These are phyloP conservation scores for Leccinum angustisporum DNA, from an alignment of 1,284 basidiomycete genomes.

Conservation along the genomic window DNA sequence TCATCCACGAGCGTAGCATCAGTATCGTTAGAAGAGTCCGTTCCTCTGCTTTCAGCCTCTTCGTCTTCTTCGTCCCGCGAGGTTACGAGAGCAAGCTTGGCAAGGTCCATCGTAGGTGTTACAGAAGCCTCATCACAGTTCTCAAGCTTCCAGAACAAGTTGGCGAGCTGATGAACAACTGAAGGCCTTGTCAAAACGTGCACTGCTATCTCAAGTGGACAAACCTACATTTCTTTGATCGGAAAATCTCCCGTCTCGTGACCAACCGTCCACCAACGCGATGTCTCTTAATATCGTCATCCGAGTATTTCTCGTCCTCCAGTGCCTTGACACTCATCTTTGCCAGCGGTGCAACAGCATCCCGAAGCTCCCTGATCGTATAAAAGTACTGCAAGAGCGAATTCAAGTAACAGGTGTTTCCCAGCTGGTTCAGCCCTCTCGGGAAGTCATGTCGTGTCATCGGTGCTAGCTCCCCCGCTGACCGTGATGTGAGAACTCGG, in stretches of 20 bases:
- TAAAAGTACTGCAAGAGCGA: constrained; percentile 84
- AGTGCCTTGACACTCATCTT: constrained; percentile 53
- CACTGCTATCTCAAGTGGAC: neutral
- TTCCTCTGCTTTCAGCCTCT: constrained; percentile 66
- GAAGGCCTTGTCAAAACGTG: constrained; percentile 16
- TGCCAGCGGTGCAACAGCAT: constrained; percentile 66
- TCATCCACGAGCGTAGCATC: constrained; percentile 84
- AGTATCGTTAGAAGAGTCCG: constrained; percentile 79
- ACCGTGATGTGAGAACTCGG: constrained; percentile 8
- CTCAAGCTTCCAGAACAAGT: constrained; percentile 79
- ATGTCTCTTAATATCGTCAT: constrained; percentile 77
- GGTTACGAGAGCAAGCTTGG: constrained; percentile 90
- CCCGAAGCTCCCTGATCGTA: constrained; percentile 86
- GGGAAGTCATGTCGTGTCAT: constrained; percentile 67
- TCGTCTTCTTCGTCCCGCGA: constrained; percentile 88
- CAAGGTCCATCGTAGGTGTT: constrained; percentile 82
- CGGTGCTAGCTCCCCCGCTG: constrained; percentile 62
- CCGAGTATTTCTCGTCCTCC: constrained; percentile 70
- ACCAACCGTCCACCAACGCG: constrained; percentile 86
- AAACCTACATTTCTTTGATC: constrained; percentile 79
- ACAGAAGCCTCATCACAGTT: constrained; percentile 66
- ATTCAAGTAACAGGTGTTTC: constrained; percentile 93
- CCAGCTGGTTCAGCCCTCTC: constrained; percentile 87
- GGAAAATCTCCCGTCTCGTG: constrained; percentile 73
- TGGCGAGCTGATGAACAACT: constrained; percentile 81